These are phyloP conservation scores for Ceratorhiza oryzae-sativae DNA, from an alignment of 1,284 basidiomycete genomes.

Conservation along the genomic window DNA sequence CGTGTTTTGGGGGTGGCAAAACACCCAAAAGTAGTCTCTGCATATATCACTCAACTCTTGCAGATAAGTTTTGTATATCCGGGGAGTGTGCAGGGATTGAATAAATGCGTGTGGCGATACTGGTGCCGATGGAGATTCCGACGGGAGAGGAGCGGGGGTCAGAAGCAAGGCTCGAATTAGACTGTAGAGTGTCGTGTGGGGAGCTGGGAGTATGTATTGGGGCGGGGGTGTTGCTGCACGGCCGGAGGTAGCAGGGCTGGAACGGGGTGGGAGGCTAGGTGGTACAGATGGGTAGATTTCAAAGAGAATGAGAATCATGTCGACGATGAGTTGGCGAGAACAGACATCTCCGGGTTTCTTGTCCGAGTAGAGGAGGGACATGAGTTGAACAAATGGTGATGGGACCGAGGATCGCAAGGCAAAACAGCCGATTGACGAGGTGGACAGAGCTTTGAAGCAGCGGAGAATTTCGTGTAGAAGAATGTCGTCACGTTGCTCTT, in stretches of 20 bases:
- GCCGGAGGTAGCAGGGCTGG: constrained; percentile 42
- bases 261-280: constrained; percentile 64
- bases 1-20: constrained; percentile 93
- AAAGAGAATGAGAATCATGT: constrained; percentile 82
- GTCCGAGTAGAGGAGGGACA: constrained; percentile 89
- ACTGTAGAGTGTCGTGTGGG: constrained; percentile 74
- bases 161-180: constrained; percentile 73
- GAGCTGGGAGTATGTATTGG: constrained; percentile 67
- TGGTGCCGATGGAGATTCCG: constrained; percentile 68
- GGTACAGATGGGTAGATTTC: constrained; percentile 71
- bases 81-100: constrained; percentile 77
- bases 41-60: constrained; percentile 89
- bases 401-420: constrained; percentile 86
- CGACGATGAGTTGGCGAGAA: constrained; percentile 88
- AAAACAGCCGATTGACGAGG: constrained; percentile 82
- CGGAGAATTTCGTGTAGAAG: constrained; percentile 90
- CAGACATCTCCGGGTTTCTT: constrained; percentile 95
- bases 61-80: constrained; percentile 91
- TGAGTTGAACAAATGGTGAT: constrained; percentile 83
- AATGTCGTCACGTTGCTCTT: constrained; percentile 98
- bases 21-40: constrained; percentile 98
- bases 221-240: constrained; percentile 53
- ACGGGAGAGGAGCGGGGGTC: constrained; percentile 74
- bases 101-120: constrained; percentile 89
- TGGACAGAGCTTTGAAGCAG: constrained; percentile 92